Percentiles rank a stretch among this genome's conserved stretches.
These are phyloP conservation scores for Rhipidocladum racemiflorum DNA, from an alignment of 176 grass and related monocot species.

Conservation along the genomic window DNA sequence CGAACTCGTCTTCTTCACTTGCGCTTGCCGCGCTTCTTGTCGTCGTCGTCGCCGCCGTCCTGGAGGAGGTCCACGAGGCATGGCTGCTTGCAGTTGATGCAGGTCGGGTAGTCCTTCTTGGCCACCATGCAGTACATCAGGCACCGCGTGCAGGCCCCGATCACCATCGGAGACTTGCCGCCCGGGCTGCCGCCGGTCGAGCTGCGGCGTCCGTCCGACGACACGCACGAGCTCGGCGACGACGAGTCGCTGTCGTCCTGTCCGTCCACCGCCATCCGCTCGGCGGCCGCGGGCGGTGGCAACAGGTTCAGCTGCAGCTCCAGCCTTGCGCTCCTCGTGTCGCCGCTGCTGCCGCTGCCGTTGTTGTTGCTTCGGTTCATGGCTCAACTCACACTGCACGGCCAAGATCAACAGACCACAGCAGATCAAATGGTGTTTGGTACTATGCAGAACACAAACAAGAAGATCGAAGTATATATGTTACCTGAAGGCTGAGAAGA, in stretches of 20 bases:
- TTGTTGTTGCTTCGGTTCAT: conserved; percentile 42
- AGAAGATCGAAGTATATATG: not conserved
- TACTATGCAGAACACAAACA: not conserved
- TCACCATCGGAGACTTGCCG: conserved; percentile 43
- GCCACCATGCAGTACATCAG: conserved; percentile 70
- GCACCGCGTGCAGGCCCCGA: conserved; percentile 59
- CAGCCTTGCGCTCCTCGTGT: conserved; percentile 34
- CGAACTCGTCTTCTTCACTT: not conserved
- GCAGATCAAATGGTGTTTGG: not conserved
- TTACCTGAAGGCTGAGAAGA: conserved; percentile 14
- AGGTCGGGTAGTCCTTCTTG: conserved; percentile 53
- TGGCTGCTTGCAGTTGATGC: conserved; percentile 65
- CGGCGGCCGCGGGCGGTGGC: conserved; percentile 10
- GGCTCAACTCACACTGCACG: not conserved
- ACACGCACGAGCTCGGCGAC: conserved; percentile 61
- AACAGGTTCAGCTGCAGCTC: conserved; percentile 59
- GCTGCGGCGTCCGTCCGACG: conserved; percentile 28
- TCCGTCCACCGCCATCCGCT: conserved; percentile 23
- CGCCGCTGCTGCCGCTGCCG: not conserved
- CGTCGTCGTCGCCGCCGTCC: not conserved
- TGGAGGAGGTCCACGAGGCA: conserved; percentile 48
- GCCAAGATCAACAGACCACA: not conserved
- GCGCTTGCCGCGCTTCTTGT: conserved; percentile 34
- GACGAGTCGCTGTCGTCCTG: conserved; percentile 36
- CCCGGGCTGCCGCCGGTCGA: conserved; percentile 25